Evolutionary conservation across 805 yeast species (phyloP), one percentile per base, ranked within the genome.

Genomic region (Sugiyamaella marilandica): DNA sequence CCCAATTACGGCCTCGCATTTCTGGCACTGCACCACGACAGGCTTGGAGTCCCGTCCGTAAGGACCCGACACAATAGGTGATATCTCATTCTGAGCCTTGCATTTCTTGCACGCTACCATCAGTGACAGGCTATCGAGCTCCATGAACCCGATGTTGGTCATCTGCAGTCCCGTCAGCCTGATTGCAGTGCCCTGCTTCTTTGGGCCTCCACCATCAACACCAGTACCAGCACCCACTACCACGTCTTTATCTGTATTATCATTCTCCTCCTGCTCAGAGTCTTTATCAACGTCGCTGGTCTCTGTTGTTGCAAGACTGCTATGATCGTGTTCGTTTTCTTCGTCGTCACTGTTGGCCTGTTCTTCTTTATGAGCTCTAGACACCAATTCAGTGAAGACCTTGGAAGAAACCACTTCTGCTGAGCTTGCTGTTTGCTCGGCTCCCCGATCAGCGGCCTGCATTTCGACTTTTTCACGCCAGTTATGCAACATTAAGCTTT

Each of bases 71-170:
- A 59, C 61, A 32, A 73, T 45, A 44, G 67, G 67, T 13, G 57
- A 58, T 34, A 72, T 56, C 39, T 70, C 73, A 47, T 65, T 67
- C 36, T 53, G 50, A 10, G 68, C 60, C 57, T 70, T 70, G 62
- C 76, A 72, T 5, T 72, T 60, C 16, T 58, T 64, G 55, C 76
- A 72, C 34, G 62, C 63, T 35, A 72, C 67, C 26, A 65, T 64
- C 16, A 73, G 45, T 33, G 66, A 67, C 41, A 73, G 59, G 16
- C 65, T 51, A 18, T 62, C 59, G 41, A 70, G 62, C 49, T 72
- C 73, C 29, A 67, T 56, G 16, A 72, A 57, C 0, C 67, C 67
- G 7, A 71, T 59, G 45, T 69, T 65, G n/a, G 55, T 50, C 47
- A 71, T 53, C 31, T 59, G 55, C 21, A 72, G 47, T 35, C 65